Evolutionary conservation across 2,329 filamentous ascomycete species (phyloP).

Genomic region (Hypomyces rosellus): DNA sequence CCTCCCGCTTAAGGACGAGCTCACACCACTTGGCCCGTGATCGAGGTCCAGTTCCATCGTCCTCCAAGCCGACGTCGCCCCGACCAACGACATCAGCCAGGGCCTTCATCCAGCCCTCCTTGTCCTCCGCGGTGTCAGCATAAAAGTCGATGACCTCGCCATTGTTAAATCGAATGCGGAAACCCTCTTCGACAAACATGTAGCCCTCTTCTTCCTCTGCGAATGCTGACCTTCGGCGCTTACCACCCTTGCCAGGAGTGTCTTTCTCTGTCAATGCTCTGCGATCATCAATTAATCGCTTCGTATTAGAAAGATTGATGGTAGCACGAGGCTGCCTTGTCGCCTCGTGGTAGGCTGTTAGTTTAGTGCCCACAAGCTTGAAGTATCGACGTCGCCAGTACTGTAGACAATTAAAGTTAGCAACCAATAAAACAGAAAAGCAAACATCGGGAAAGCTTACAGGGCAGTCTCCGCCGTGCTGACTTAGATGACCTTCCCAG

Average conservation of each 20-base stretch:
- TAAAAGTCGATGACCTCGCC: conserved; percentile 99
- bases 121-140: conserved; percentile 78
- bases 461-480: conserved; percentile 95
- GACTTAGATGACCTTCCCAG: conserved; percentile 86
- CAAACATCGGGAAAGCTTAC: conserved; percentile 51
- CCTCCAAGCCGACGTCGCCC: conserved; percentile 41
- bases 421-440: not conserved
- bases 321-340: conserved; percentile 93
- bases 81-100: conserved; percentile 65
- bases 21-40: conserved; percentile 60
- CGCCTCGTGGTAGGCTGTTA: conserved; percentile 93
- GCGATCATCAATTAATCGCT: conserved; percentile 89
- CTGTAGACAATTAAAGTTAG: conserved; percentile 36
- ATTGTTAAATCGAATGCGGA: conserved; percentile 97
- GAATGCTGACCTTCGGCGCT: conserved; percentile 87
- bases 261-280: conserved; percentile 77
- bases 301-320: conserved; percentile 91
- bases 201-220: conserved; percentile 98
- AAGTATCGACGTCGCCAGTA: conserved; percentile 99
- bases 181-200: conserved; percentile 99
- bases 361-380: conserved; percentile 81
- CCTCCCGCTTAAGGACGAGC: conserved; percentile 58
- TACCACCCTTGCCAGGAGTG: conserved; percentile 67
- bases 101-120: conserved; percentile 91
- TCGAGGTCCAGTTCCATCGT: conserved; percentile 35